phyloP scores from a whole-genome alignment of 257 asterid species.

The Anisodus acutangulus region DNA sequence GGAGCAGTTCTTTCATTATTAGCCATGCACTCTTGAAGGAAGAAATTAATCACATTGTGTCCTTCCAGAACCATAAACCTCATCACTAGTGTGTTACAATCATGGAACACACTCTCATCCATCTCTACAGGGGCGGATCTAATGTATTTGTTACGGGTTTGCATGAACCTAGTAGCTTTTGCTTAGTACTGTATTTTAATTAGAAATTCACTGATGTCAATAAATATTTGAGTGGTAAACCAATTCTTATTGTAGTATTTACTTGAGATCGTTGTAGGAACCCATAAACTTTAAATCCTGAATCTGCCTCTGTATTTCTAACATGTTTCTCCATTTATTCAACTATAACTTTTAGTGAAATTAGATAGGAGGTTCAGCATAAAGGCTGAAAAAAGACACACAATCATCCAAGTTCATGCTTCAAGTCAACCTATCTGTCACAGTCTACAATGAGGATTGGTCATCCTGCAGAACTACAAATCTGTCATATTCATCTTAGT shows the following conservation, averaged over 20 bases:
- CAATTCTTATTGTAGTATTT: too few relatives aligned
- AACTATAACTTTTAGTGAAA: neutral
- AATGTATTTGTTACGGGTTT: neutral
- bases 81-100: conserved; percentile 14
- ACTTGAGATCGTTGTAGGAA: neutral
- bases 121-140: neutral
- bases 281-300: neutral
- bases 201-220: neutral
- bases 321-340: conserved; percentile 14
- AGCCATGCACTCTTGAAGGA: neutral
- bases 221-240: neutral
- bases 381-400: neutral
- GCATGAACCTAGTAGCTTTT: neutral
- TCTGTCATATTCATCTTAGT: neutral
- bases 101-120: conserved; percentile 4
- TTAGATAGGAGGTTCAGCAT: neutral
- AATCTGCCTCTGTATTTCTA: neutral
- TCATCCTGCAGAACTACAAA: conserved; percentile 10
- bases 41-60: neutral
- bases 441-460: conserved; percentile 25
- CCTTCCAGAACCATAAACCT: neutral
- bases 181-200: neutral
- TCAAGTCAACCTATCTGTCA: conserved; percentile 9
- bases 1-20: neutral
- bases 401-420: conserved; percentile 20